phyloP scores from a whole-genome alignment of 2,329 filamentous ascomycete species.

The Arthrobotrys sinensis region DNA sequence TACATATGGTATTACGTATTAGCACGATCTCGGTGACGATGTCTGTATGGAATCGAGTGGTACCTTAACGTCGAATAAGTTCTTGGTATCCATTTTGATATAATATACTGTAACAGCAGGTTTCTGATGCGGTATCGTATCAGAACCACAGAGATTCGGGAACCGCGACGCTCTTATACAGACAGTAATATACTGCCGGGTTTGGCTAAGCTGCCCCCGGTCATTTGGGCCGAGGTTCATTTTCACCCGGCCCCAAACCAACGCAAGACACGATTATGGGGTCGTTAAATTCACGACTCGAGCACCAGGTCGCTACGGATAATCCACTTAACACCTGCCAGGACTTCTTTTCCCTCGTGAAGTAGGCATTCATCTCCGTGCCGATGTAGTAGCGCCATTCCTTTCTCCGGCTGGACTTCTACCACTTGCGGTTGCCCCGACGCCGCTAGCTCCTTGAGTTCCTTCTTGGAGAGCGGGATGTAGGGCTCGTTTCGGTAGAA shows the following conservation, averaged over 20 bases:
- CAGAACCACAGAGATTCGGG: not conserved
- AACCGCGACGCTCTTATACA: slow-evolving; percentile 46
- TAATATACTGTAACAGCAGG: not conserved
- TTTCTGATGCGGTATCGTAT: slow-evolving; percentile 12
- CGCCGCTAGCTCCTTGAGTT: slow-evolving; percentile 65
- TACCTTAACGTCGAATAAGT: slow-evolving; percentile 75
- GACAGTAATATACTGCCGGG: slow-evolving; percentile 7
- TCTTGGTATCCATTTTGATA: slow-evolving; percentile 71
- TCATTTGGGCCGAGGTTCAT: slow-evolving; percentile 50
- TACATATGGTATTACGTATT: slow-evolving; percentile 63
- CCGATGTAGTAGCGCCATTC: slow-evolving; percentile 86
- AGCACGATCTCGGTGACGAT: not conserved
- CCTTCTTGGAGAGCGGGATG: slow-evolving; percentile 69
- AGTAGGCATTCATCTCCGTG: slow-evolving; percentile 91
- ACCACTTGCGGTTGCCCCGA: slow-evolving; percentile 74
- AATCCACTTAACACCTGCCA: slow-evolving; percentile 83
- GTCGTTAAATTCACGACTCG: slow-evolving; percentile 5
- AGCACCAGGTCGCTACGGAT: slow-evolving; percentile 83
- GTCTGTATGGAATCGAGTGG: slow-evolving; percentile 50
- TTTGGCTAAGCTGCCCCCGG: slow-evolving; percentile 33
- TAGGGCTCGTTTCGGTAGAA: slow-evolving; percentile 75
- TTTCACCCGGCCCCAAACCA: slow-evolving; percentile 50
- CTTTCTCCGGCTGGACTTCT: slow-evolving; percentile 82
- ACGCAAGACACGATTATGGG: not conserved
- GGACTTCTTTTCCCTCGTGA: slow-evolving; percentile 87